Conservation (phyloP, 441 rosid species). For the Viola pubescens region DNA sequence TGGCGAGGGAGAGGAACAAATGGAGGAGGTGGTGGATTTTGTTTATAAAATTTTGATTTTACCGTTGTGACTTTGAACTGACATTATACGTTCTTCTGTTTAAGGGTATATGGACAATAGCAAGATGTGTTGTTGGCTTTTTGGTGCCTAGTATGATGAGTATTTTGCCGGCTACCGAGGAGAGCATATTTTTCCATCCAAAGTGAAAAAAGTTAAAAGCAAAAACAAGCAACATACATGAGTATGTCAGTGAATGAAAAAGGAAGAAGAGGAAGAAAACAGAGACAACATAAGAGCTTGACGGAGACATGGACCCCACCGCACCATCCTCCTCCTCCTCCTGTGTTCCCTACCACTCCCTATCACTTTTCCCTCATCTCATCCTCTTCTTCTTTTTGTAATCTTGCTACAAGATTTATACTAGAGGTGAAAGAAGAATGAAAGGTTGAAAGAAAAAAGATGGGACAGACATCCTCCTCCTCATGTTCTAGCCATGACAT, state of each 20-base stretch:
- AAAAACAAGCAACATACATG: neutral
- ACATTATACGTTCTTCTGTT: too few relatives aligned
- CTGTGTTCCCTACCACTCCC: neutral
- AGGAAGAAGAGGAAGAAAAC: too few relatives aligned
- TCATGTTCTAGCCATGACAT: neutral
- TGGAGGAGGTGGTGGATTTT: too few relatives aligned
- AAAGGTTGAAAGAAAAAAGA: neutral
- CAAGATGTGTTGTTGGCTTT: too few relatives aligned
- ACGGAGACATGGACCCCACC: slow-evolving; percentile 6
- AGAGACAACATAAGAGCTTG: slow-evolving; percentile 8
- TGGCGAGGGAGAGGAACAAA: too few relatives aligned
- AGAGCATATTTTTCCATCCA: neutral
- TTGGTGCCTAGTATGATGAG: too few relatives aligned
- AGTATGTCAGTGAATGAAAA: neutral
- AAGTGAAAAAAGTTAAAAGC: slow-evolving; percentile 2
- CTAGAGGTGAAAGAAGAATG: neutral
- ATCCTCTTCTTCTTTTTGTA: neutral
- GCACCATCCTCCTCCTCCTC: neutral
- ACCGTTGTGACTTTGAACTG: too few relatives aligned
- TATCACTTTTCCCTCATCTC: neutral
- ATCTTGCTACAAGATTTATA: neutral
- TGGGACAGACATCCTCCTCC: slow-evolving; percentile 11
- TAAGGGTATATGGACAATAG: too few relatives aligned
- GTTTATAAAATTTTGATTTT: too few relatives aligned
- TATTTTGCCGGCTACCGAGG: neutral